Base-by-base conservation (phyloP, 2,329 filamentous ascomycete species). In the Colletotrichum spaethianum region DNA sequence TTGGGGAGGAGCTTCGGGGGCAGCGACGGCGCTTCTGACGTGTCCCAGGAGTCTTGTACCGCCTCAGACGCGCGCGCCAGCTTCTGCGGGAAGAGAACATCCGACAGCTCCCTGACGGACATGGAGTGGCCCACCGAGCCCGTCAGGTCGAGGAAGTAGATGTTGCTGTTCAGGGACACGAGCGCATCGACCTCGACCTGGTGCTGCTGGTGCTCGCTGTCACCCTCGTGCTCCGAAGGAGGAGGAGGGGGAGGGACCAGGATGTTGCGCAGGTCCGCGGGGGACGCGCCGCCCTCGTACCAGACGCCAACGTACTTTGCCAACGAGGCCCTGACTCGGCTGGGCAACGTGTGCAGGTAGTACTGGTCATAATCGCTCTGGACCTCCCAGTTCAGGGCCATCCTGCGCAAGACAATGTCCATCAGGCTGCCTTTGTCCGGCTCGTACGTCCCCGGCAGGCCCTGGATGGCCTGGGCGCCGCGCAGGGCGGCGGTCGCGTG, bases 361-460 rank as follows among this genome's bases (percentile, higher is more conserved):
- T 90, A 86, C 70, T 83, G 85, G 76, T 91, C 87, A 79, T 89
- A 91, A 46, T 85, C 82, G 28, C 83, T 82, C 74, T 91, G 87
- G 64, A 86, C 82, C 20, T 84, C 82, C 90, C 90, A 92, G 72
- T 90, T 85, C 2, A 78, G 74, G 5, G 85, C 88, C 74, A 92
- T 83, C 59, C 79, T 81, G 70, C 85, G 83, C 64, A 92, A 79
- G 28, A 85, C 80, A 33, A 86, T 78, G 74, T 88, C 88, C 66
- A 89, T 83, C 63, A 92, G 77, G 75, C 87, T 90, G 6, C 82
- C 82, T 56, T 76, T 80, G 1, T 73, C 82, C 26, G 86, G 90
- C 48, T 79, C 79, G 74, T 83, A 83, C 8, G 81, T 77, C 1
- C 83, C 86, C 2, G 88, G 88, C 64, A 90, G 76, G 75, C 76